These are phyloP conservation scores for Penicillium decumbens DNA, from an alignment of 2,329 filamentous ascomycete genomes.

Conservation along the genomic window DNA sequence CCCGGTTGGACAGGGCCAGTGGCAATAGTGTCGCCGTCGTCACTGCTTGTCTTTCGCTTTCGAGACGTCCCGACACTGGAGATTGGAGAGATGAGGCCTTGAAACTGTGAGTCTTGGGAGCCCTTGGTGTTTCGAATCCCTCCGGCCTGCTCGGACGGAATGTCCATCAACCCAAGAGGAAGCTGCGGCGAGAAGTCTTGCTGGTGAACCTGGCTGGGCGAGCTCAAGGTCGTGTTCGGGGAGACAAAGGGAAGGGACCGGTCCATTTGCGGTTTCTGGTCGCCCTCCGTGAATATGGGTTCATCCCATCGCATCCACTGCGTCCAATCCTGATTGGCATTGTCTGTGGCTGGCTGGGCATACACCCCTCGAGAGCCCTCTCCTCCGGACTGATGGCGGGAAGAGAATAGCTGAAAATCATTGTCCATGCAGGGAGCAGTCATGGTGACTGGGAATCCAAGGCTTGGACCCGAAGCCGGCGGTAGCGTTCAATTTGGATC, in stretches of 20 bases:
- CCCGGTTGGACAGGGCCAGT: conserved; percentile 28
- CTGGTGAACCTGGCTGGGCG: conserved; percentile 19
- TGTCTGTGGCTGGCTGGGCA: conserved; percentile 23
- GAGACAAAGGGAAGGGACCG: conserved; percentile 25
- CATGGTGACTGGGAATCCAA: conserved; percentile 19
- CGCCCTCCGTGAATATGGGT: conserved; percentile 27
- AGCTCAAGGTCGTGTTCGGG: conserved; percentile 23
- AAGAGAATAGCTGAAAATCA: conserved; percentile 35
- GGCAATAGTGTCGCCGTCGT: conserved; percentile 37
- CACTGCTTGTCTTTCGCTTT: conserved; percentile 67
- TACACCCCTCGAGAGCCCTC: conserved; percentile 19
- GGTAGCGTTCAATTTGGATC: conserved; percentile 1
- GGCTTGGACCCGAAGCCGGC: conserved; percentile 8
- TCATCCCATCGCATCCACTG: conserved; percentile 47
- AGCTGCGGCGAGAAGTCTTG: conserved; percentile 31
- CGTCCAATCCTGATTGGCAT: conserved; percentile 40
- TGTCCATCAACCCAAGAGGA: conserved; percentile 29
- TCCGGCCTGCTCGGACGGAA: conserved; percentile 20
- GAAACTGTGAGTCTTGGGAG: conserved; percentile 4
- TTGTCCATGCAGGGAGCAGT: conserved; percentile 26
- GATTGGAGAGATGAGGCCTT: conserved; percentile 24
- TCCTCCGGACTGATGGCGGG: conserved; percentile 17
- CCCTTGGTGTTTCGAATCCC: background rate
- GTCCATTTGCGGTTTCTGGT: conserved; percentile 24
- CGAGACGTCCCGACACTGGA: conserved; percentile 39